A percentile compares a stretch with the other conserved stretches of the same genome.
Evolutionary conservation across 768 basidiomycete genomes (phyloP).

Genomic region (Phylloporus sp.): DNA sequence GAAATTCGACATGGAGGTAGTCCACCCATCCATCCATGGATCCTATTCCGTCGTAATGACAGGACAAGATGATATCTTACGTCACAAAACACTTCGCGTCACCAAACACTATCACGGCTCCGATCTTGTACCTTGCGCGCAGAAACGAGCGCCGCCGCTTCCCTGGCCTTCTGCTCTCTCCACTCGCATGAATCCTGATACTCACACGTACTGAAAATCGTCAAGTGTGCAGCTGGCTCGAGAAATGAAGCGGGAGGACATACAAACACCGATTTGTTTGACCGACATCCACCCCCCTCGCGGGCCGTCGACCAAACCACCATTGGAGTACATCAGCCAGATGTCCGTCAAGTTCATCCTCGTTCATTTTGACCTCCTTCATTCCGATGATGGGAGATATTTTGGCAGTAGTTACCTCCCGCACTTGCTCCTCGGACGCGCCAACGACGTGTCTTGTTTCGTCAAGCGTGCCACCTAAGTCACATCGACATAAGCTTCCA

Average conservation of each 20-base stretch:
- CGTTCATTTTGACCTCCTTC: constrained; percentile 53
- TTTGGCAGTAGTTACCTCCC: background rate
- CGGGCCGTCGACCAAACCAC: constrained; percentile 69
- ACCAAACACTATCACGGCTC: background rate
- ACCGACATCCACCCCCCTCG: constrained; percentile 62
- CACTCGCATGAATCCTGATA: constrained; percentile 77
- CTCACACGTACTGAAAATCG: constrained; percentile 55
- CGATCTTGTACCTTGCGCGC: background rate
- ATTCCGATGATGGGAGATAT: constrained; percentile 55
- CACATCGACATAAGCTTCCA: constrained; percentile 2
- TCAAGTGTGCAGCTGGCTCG: background rate
- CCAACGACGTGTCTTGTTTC: background rate
- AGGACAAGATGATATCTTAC: constrained; percentile 4
- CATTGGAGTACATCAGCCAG: constrained; percentile 55
- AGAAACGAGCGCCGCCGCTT: constrained; percentile 15
- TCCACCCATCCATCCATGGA: constrained; percentile 47
- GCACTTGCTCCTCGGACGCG: background rate
- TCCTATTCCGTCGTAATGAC: background rate
- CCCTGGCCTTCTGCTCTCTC: constrained; percentile 50
- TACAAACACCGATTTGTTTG: constrained; percentile 64
- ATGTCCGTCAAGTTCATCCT: constrained; percentile 46
- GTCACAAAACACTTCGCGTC: constrained; percentile 2
- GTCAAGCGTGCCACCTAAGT: constrained; percentile 1
- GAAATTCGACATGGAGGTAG: constrained; percentile 38
- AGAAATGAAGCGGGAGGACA: constrained; percentile 25